Conservation (phyloP, 495 filamentous ascomycete genomes). For the Opeltia flavorubescens region DNA sequence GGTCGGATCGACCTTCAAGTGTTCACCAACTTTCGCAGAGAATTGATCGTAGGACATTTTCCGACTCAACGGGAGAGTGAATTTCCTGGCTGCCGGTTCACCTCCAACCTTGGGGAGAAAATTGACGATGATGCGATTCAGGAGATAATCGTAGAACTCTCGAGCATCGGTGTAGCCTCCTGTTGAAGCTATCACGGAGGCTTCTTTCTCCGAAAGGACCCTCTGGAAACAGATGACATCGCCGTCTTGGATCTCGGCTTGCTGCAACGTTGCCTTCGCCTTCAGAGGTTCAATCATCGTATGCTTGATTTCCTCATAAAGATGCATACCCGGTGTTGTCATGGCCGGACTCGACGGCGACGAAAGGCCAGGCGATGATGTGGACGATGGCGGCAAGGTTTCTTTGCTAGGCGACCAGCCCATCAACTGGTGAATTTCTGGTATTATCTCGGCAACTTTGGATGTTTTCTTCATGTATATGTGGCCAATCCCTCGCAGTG, state of each 20-base stretch:
- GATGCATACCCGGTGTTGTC: slow-evolving; percentile 19
- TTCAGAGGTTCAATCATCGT: slow-evolving; percentile 95
- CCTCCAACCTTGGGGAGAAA: slow-evolving; percentile 43
- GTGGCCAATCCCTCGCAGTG: slow-evolving; percentile 58
- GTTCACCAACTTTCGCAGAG: slow-evolving; percentile 71
- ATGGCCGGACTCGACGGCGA: slow-evolving; percentile 34
- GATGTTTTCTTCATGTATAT: slow-evolving; percentile 77
- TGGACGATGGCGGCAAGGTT: neutral
- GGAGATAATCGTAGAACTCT: slow-evolving; percentile 82
- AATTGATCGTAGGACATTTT: slow-evolving; percentile 88
- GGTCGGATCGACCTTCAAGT: slow-evolving; percentile 62
- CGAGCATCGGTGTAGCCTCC: slow-evolving; percentile 50
- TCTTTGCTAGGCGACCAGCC: slow-evolving; percentile 46
- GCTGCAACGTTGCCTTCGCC: slow-evolving; percentile 69
- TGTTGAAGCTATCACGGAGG: slow-evolving; percentile 21
- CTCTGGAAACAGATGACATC: slow-evolving; percentile 94
- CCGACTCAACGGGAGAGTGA: slow-evolving; percentile 61
- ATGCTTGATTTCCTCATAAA: slow-evolving; percentile 98
- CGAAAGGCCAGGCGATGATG: slow-evolving; percentile 14
- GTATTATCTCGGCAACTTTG: slow-evolving; percentile 74
- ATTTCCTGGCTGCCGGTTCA: slow-evolving; percentile 39
- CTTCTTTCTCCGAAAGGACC: slow-evolving; percentile 45
- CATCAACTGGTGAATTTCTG: slow-evolving; percentile 71
- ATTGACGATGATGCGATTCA: slow-evolving; percentile 62
- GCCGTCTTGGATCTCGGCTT: slow-evolving; percentile 90